phyloP scores from a whole-genome alignment of 2,329 filamentous ascomycete genomes.

The Achaetomium macrosporum region DNA sequence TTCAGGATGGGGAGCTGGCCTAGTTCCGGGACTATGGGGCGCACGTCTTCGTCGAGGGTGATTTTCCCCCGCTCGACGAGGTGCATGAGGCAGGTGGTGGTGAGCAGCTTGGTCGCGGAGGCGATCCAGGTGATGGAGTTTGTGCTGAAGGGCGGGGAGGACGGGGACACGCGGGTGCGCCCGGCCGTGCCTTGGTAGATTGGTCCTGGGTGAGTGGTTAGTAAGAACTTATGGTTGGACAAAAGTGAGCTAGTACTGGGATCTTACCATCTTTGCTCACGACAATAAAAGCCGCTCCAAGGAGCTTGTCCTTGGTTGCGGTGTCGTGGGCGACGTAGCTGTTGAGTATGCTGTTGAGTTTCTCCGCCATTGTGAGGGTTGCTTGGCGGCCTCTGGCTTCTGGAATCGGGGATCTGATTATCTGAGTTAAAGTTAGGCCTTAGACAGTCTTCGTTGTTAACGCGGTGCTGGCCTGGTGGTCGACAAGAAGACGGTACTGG shows the following conservation, averaged over 20 bases:
- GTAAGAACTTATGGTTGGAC: neutral
- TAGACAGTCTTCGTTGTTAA: too few species aligned
- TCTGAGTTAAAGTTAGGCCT: too few species aligned
- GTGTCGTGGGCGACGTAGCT: conserved; percentile 21
- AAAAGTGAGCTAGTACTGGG: neutral
- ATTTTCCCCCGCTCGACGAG: conserved; percentile 34
- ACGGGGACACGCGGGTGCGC: conserved; percentile 28
- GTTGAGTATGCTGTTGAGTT: conserved; percentile 25
- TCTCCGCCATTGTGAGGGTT: conserved; percentile 10
- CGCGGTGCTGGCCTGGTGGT: too few species aligned
- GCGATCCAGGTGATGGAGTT: conserved; percentile 35
- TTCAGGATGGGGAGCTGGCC: conserved; percentile 29
- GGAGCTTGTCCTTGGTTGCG: conserved; percentile 28
- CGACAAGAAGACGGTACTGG: too few species aligned
- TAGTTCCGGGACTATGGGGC: conserved; percentile 32
- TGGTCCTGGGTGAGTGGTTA: conserved; percentile 23
- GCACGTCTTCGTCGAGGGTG: conserved; percentile 34
- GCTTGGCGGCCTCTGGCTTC: neutral
- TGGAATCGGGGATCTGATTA: too few species aligned
- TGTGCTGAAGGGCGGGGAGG: conserved; percentile 28
- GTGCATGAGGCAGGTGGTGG: conserved; percentile 34
- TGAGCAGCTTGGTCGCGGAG: conserved; percentile 41
- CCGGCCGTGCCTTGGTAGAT: conserved; percentile 35
- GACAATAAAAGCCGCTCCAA: conserved; percentile 28
- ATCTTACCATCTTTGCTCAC: conserved; percentile 24